A percentile compares a stretch with the other conserved stretches of the same genome.
These are phyloP conservation scores for Eremochloa ophiuroides DNA, from an alignment of 176 grass and related monocot species.

Conservation along the genomic window DNA sequence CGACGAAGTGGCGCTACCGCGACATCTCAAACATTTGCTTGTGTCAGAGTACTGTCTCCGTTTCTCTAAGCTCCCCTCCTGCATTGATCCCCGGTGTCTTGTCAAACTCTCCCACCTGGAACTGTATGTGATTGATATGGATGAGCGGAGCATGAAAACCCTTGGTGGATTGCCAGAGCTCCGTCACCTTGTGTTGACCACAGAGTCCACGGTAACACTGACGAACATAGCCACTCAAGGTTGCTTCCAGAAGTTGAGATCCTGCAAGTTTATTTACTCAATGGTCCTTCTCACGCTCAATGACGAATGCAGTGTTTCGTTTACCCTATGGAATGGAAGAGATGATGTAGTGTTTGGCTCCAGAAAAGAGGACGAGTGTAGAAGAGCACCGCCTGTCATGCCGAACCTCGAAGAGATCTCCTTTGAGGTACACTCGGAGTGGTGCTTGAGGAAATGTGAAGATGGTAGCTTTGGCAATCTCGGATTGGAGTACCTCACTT, in stretches of 20 bases:
- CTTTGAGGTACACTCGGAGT: not conserved
- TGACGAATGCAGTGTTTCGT: not conserved
- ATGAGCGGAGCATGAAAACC: not conserved
- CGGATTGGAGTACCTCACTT: not conserved
- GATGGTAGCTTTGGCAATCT: not conserved
- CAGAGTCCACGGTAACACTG: too few relatives aligned
- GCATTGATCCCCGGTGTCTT: not conserved
- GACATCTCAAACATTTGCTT: not conserved
- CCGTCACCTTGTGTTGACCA: rapidly evolving
- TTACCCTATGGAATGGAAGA: not conserved
- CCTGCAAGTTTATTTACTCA: not conserved
- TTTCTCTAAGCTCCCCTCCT: not conserved
- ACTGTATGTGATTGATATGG: not conserved
- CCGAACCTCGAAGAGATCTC: not conserved
- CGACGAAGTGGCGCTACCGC: too few relatives aligned
- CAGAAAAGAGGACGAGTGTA: not conserved
- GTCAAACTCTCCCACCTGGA: not conserved
- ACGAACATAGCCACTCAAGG: not conserved
- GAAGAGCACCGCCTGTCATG: not conserved
- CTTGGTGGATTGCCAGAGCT: not conserved
- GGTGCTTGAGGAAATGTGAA: not conserved
- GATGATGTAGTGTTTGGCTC: too few relatives aligned
- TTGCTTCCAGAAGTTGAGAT: not conserved
- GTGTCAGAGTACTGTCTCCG: not conserved
- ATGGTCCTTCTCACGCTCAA: not conserved